These are phyloP conservation scores for Trametes villosa DNA, from an alignment of 768 basidiomycete species.

Conservation along the genomic window DNA sequence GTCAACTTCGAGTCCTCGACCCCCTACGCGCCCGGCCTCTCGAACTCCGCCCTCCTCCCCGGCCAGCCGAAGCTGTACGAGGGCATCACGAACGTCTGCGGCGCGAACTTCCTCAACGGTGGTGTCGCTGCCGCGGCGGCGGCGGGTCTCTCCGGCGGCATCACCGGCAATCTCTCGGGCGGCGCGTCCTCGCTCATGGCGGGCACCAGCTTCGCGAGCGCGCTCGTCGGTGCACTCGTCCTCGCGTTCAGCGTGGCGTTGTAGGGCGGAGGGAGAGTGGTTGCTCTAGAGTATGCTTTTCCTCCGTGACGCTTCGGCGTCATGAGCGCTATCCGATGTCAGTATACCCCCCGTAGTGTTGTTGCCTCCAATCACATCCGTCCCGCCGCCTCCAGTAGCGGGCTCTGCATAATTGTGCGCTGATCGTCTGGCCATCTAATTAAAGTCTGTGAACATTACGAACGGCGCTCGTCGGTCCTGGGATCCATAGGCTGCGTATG, in stretches of 20 bases:
- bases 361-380: slow-evolving; percentile 6
- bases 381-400: neutral
- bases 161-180: slow-evolving; percentile 35
- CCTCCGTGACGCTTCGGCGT: slow-evolving; percentile 9
- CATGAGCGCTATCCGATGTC: slow-evolving; percentile 20
- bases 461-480: too few species aligned
- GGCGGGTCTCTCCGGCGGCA: slow-evolving; percentile 52
- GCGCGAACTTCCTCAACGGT: slow-evolving; percentile 67
- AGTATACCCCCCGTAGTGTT: slow-evolving; percentile 25
- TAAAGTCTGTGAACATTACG: too few species aligned
- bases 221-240: slow-evolving; percentile 40
- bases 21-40: slow-evolving; percentile 79
- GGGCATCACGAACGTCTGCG: slow-evolving; percentile 66
- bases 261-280: slow-evolving; percentile 20
- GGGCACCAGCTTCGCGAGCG: slow-evolving; percentile 35
- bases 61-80: slow-evolving; percentile 71
- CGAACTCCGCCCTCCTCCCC: slow-evolving; percentile 62
- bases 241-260: slow-evolving; percentile 37
- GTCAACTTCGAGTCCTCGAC: slow-evolving; percentile 70
- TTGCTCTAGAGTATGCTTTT: slow-evolving; percentile 22
- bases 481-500: too few species aligned
- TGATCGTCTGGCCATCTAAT: too few species aligned
- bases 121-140: slow-evolving; percentile 77
- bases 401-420: too few species aligned
- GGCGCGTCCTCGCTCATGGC: slow-evolving; percentile 36